These are phyloP conservation scores for Tricholoma flavovirens DNA, from an alignment of 768 basidiomycete species.

Conservation along the genomic window DNA sequence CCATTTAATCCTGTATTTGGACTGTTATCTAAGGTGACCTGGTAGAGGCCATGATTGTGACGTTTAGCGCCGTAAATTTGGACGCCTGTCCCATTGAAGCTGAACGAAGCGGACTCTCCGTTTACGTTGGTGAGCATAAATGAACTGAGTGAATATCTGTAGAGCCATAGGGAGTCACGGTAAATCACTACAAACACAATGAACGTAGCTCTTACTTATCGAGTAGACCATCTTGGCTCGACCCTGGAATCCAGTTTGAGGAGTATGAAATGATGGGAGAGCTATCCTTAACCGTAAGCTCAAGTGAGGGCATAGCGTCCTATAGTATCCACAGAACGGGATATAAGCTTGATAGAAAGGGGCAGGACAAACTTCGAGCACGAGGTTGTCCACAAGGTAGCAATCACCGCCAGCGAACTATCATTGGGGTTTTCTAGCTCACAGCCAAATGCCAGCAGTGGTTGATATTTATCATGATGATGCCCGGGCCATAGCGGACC, in stretches of 20 bases:
- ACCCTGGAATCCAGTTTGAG: conserved; percentile 18
- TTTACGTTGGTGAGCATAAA: conserved; percentile 32
- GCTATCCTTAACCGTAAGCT: conserved; percentile 22
- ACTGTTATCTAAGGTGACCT: conserved; percentile 34
- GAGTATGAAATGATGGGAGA: conserved; percentile 23
- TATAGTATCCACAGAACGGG: not conserved
- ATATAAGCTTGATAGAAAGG: not conserved
- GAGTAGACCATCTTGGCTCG: conserved; percentile 10
- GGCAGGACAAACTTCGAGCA: not conserved
- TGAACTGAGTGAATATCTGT: conserved; percentile 32
- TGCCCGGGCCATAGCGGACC: no score
- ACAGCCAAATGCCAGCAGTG: no score
- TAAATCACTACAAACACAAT: not conserved
- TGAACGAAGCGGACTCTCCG: conserved; percentile 31
- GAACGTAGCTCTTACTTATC: conserved; percentile 2
- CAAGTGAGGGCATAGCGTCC: conserved; percentile 19
- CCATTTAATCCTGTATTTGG: conserved; percentile 26
- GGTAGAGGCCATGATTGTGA: conserved; percentile 39
- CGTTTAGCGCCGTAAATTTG: conserved; percentile 48
- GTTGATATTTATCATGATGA: no score
- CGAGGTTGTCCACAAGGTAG: no score
- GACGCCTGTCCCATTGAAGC: conserved; percentile 45
- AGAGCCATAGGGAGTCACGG: not conserved
- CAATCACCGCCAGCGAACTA: no score
- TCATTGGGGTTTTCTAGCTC: no score